Evolutionary conservation across 371 early-diverging fungal species (phyloP).

Genomic region (Lichtheimia hyalospora): DNA sequence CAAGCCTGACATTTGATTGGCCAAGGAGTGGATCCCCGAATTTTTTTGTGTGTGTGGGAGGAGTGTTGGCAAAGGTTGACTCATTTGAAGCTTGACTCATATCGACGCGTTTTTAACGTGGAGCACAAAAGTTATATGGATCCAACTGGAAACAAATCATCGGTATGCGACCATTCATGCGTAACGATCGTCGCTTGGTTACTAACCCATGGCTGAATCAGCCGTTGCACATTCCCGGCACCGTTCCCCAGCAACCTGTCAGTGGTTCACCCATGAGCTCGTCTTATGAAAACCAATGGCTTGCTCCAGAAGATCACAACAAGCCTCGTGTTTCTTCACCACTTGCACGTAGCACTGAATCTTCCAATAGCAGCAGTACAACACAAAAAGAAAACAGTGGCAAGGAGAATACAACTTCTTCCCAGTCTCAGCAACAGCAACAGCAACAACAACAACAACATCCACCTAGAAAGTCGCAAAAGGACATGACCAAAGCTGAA

Average conservation of each 20-base stretch:
- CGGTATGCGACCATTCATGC: neutral
- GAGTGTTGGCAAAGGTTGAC: no score
- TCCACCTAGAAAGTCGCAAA: conserved; percentile 49
- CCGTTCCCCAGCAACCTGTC: conserved; percentile 1
- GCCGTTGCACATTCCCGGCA: conserved; percentile 17
- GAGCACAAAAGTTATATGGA: neutral
- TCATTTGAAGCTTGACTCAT: no score
- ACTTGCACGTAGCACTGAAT: neutral
- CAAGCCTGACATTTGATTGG: no score
- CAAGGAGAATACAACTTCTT: neutral
- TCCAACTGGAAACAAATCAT: conserved; percentile 8
- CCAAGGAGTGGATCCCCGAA: no score
- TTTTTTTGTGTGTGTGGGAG: no score
- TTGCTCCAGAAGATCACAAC: conserved; percentile 12
- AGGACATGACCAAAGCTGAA: conserved; percentile 90
- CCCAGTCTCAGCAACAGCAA: neutral
- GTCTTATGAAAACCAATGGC: conserved; percentile 24
- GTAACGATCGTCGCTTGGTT: neutral
- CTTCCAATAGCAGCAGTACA: neutral
- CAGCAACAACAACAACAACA: conserved; percentile 6
- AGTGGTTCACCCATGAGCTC: conserved; percentile 19
- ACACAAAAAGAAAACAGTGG: neutral
- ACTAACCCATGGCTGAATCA: neutral
- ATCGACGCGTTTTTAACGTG: neutral
- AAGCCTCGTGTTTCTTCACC: conserved; percentile 9